A percentile compares a stretch with the other conserved stretches of the same genome.
Evolutionary conservation across 2,329 filamentous ascomycete genomes (phyloP).

Genomic region (Penicillium sp.): DNA sequence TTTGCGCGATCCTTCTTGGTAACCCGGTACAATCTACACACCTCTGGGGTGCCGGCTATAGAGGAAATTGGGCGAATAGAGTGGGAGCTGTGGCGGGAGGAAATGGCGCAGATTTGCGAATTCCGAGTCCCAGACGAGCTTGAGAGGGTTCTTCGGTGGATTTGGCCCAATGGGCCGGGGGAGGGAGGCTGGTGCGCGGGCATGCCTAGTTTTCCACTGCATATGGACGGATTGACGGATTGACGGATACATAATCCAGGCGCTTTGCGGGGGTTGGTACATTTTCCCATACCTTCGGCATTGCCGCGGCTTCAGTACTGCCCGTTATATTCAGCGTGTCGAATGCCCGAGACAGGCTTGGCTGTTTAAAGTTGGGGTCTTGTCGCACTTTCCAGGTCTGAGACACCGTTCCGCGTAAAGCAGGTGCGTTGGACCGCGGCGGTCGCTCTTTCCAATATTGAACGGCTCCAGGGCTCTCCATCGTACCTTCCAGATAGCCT

Average conservation of each 20-base stretch:
- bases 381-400: neutral
- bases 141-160: neutral
- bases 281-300: neutral
- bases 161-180: neutral
- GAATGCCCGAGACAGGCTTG: no score
- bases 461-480: neutral
- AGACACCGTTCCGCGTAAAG: neutral
- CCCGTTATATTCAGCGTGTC: no score
- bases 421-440: neutral
- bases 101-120: neutral
- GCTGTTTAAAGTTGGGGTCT: neutral
- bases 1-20: neutral
- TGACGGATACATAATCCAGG: neutral
- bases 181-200: neutral
- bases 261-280: neutral
- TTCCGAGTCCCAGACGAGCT: neutral
- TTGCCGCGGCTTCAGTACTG: no score
- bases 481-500: neutral
- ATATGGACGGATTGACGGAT: neutral
- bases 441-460: neutral
- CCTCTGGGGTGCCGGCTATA: neutral
- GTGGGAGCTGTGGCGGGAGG: neutral
- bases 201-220: neutral
- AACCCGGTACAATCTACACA: constrained; percentile 8
- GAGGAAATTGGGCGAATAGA: neutral